These are phyloP conservation scores for Cymbopogon flexuosus DNA, from an alignment of 202 grass and related monocot genomes.

Conservation along the genomic window DNA sequence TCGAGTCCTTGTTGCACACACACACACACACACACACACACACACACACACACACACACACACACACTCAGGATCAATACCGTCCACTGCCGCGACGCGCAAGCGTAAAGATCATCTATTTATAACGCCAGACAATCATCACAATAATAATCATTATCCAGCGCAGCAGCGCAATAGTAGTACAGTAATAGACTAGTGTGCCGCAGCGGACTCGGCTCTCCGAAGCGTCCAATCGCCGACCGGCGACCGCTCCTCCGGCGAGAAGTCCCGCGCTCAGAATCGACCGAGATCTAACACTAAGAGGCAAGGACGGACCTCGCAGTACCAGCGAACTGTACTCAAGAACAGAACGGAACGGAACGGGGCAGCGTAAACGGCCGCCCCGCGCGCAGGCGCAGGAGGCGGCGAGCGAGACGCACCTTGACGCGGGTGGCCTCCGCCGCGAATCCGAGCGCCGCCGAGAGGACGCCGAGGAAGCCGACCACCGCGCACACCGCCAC, in stretches of 20 bases:
- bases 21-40: too few relatives aligned
- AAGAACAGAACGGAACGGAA: too few relatives aligned
- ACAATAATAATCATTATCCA: neutral
- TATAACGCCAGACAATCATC: neutral
- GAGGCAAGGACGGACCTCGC: neutral
- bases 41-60: too few relatives aligned
- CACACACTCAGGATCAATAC: neutral
- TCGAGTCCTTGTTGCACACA: neutral
- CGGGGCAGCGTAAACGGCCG: too few relatives aligned
- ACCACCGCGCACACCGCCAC: constrained; percentile 53
- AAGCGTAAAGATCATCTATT: neutral
- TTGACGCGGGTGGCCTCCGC: constrained; percentile 91
- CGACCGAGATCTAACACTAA: neutral
- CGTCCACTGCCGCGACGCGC: neutral
- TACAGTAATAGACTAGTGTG: neutral
- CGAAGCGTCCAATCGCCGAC: neutral
- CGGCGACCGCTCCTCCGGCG: neutral
- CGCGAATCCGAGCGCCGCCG: constrained; percentile 81
- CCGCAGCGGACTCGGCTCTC: neutral
- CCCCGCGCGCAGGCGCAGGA: neutral
- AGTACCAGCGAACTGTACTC: neutral
- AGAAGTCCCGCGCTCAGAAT: neutral
- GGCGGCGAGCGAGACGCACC: constrained; percentile 19
- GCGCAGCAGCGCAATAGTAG: neutral
- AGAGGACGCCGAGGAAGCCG: constrained; percentile 79